Percentiles rank a stretch among this genome's conserved stretches.
These are phyloP conservation scores for Aspergillus egyptiacus DNA, from an alignment of 495 filamentous ascomycete species.

Conservation along the genomic window DNA sequence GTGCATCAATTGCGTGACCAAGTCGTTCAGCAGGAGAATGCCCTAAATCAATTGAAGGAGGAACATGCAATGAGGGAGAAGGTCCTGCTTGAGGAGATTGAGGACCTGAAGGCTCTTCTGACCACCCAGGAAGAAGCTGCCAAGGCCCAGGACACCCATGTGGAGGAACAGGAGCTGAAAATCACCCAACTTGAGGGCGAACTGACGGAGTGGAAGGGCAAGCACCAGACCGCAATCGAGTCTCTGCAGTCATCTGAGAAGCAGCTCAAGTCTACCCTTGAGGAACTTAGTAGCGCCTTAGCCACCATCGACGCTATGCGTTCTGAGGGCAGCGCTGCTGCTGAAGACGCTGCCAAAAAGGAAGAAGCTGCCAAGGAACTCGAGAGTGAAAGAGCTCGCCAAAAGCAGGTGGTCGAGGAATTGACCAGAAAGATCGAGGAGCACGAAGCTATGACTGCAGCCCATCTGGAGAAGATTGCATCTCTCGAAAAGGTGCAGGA, in stretches of 20 bases:
- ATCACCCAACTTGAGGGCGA: conserved; percentile 71
- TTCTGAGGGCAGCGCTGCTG: conserved; percentile 26
- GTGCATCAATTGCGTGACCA: conserved; percentile 85
- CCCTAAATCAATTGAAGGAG: conserved; percentile 69
- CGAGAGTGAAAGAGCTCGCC: conserved; percentile 49
- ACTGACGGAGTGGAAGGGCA: conserved; percentile 64
- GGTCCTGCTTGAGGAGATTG: conserved; percentile 63
- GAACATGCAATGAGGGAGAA: conserved; percentile 65
- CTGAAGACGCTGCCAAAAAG: conserved; percentile 36
- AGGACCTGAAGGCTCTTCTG: conserved; percentile 55
- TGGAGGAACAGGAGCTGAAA: conserved; percentile 52
- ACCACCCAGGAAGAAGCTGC: conserved; percentile 41
- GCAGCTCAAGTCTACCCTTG: conserved; percentile 63
- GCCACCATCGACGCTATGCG: conserved; percentile 44
- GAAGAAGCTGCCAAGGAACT: conserved; percentile 42
- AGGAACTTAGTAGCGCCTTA: conserved; percentile 58
- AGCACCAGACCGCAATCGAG: conserved; percentile 64
- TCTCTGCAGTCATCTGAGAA: conserved; percentile 69
- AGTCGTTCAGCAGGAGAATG: conserved; percentile 74
- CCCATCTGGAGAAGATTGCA: conserved; percentile 56
- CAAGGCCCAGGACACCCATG: conserved; percentile 39
- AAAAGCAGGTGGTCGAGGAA: conserved; percentile 58
- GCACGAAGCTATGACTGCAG: conserved; percentile 64
- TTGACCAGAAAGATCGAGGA: conserved; percentile 72
- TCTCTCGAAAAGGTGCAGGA: conserved; percentile 61